Percentiles rank a stretch among this genome's conserved stretches.
phyloP scores from a whole-genome alignment of 306 rosid species.

The Cucurbita maxima region DNA sequence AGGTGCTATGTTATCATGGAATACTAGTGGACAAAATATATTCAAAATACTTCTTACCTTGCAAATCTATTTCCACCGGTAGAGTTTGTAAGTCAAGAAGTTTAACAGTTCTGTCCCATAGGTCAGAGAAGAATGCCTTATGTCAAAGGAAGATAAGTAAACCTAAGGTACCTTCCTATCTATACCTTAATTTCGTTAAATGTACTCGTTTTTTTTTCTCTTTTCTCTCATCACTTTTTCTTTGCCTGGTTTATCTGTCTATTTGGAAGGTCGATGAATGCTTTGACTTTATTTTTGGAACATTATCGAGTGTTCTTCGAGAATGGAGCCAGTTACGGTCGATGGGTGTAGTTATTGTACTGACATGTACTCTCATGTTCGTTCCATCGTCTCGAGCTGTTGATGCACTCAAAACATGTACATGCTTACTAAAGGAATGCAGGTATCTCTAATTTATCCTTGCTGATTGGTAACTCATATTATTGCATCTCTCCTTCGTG shows the following conservation, averaged over 20 bases:
- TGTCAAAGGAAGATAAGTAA: slow-evolving; percentile 9
- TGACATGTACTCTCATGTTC: slow-evolving; percentile 42
- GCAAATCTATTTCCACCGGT: slow-evolving; percentile 15
- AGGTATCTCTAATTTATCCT: slow-evolving; percentile 24
- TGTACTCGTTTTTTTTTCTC: neutral
- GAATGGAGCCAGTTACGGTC: slow-evolving; percentile 39
- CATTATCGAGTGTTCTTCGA: slow-evolving; percentile 14
- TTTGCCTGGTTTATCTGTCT: neutral
- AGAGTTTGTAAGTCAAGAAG: slow-evolving; percentile 16
- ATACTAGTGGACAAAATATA: slow-evolving; percentile 27
- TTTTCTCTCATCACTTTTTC: neutral
- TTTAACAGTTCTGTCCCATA: slow-evolving; percentile 14
- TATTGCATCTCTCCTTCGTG: neutral
- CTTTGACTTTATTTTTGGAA: slow-evolving; percentile 12
- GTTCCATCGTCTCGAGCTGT: slow-evolving; percentile 71
- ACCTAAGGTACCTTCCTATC: slow-evolving; percentile 22
- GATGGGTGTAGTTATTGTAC: slow-evolving; percentile 28
- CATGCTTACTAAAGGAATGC: slow-evolving; percentile 93
- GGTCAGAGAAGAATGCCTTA: slow-evolving; percentile 16
- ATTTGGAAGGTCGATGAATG: slow-evolving; percentile 15
- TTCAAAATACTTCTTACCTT: slow-evolving; percentile 17
- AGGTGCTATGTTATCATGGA: slow-evolving; percentile 18
- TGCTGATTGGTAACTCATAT: neutral
- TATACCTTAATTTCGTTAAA: slow-evolving; percentile 1
- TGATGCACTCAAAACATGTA: slow-evolving; percentile 88